Conservation (phyloP, 768 basidiomycete species). For the Kockovaella imperatae region DNA sequence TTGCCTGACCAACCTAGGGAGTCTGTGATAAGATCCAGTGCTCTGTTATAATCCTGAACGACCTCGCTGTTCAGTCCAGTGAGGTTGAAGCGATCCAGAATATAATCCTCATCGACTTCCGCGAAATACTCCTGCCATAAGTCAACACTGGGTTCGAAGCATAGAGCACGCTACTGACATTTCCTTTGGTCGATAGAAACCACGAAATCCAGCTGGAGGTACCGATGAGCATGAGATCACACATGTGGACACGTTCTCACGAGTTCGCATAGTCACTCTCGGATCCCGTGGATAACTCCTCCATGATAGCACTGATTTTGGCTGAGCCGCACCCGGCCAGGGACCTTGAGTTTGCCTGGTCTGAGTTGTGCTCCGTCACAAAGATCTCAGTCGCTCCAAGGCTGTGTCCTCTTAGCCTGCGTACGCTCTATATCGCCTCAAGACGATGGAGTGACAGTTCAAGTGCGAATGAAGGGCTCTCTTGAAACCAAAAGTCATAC, state of each 20-base stretch:
- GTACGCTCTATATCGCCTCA: too few species aligned
- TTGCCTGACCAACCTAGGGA: slow-evolving; percentile 62
- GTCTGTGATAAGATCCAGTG: slow-evolving; percentile 91
- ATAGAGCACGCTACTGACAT: slow-evolving; percentile 44
- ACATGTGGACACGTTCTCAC: too few species aligned
- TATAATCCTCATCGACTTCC: slow-evolving; percentile 97
- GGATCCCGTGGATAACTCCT: slow-evolving; percentile 58
- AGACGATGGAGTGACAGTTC: too few species aligned
- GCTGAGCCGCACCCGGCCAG: too few species aligned
- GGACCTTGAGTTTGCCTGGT: too few species aligned
- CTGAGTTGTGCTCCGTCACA: too few species aligned
- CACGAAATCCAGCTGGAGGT: slow-evolving; percentile 81
- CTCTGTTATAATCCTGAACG: slow-evolving; percentile 86
- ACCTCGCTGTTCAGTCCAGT: slow-evolving; percentile 86
- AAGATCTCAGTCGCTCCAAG: too few species aligned
- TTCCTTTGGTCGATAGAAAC: slow-evolving; percentile 94
- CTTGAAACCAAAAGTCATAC: too few species aligned
- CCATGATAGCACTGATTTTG: slow-evolving; percentile 27
- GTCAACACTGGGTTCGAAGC: neutral
- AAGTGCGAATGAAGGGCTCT: too few species aligned
- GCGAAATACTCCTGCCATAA: slow-evolving; percentile 75
- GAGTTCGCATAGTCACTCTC: slow-evolving; percentile 88
- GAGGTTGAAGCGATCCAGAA: slow-evolving; percentile 98
- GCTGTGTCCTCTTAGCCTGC: too few species aligned
- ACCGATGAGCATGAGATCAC: neutral